These are phyloP conservation scores for Blastomyces emzantsi DNA, from an alignment of 2,329 filamentous ascomycete genomes.

Conservation along the genomic window DNA sequence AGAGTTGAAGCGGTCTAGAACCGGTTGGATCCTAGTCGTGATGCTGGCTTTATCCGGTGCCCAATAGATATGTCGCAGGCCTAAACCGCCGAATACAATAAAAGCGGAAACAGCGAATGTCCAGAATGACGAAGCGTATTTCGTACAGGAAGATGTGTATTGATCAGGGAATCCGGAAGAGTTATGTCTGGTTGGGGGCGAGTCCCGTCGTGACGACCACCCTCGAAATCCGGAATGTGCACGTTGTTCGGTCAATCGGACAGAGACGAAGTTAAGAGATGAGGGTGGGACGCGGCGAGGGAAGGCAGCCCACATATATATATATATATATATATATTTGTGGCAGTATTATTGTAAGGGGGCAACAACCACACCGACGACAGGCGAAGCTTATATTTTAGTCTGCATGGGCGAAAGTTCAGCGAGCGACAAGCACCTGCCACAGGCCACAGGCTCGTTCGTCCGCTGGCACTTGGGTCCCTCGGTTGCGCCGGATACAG, in stretches of 20 bases:
- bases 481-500: slow-evolving; percentile 5
- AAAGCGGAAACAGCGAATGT: slow-evolving; percentile 27
- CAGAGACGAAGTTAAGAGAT: slow-evolving; percentile 24
- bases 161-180: slow-evolving; percentile 8
- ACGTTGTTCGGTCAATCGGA: slow-evolving; percentile 16
- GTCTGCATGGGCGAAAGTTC: not conserved
- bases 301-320: slow-evolving; percentile 17
- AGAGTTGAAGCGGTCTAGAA: not conserved
- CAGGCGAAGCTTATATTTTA: not conserved
- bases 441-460: not conserved
- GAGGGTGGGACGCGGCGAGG: slow-evolving; percentile 26
- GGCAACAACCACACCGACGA: not conserved
- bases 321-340: not conserved
- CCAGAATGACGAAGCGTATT: slow-evolving; percentile 33
- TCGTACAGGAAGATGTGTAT: slow-evolving; percentile 16
- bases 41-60: slow-evolving; percentile 10
- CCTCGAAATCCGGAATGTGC: slow-evolving; percentile 8
- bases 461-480: slow-evolving; percentile 1
- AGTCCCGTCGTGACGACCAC: slow-evolving; percentile 1
- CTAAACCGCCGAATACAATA: slow-evolving; percentile 29
- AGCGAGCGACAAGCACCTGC: slow-evolving; percentile 3
- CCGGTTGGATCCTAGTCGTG: not conserved
- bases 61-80: slow-evolving; percentile 27
- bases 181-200: not conserved
- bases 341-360: not conserved